A percentile compares a stretch with the other conserved stretches of the same genome.
phyloP scores from a whole-genome alignment of 1,284 basidiomycete genomes.

The Tilletiopsis washingtonensis region DNA sequence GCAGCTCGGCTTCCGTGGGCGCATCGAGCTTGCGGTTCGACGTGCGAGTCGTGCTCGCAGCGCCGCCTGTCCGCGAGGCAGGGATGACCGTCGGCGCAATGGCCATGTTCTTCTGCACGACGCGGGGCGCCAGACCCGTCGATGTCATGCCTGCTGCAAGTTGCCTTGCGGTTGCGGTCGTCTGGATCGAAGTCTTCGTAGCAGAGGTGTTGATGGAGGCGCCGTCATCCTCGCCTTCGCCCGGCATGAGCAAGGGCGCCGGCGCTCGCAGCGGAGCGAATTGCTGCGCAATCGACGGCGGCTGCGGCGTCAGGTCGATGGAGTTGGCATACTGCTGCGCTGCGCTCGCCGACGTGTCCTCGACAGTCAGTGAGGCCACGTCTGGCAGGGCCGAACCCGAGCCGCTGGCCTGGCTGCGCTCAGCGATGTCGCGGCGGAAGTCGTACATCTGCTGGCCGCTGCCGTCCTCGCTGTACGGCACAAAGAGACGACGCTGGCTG shows the following conservation, averaged over 20 bases:
- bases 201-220: not conserved
- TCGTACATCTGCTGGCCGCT: conserved; percentile 8
- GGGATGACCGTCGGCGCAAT: not conserved
- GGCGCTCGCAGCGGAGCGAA: not conserved
- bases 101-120: not conserved
- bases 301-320: conserved; percentile 3
- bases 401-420: not conserved
- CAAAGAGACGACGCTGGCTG: conserved; percentile 32
- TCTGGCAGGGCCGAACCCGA: too few relatives aligned
- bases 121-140: not conserved
- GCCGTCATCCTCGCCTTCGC: too few relatives aligned
- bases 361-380: too few relatives aligned
- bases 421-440: conserved; percentile 1
- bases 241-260: too few relatives aligned
- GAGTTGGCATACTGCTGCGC: conserved; percentile 3
- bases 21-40: conserved; percentile 17
- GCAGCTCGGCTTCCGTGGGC: conserved; percentile 17
- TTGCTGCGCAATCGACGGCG: not conserved
- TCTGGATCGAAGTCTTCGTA: not conserved
- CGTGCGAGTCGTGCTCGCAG: not conserved
- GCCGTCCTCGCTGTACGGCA: conserved; percentile 15
- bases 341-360: not conserved
- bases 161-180: not conserved
- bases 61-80: not conserved
- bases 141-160: not conserved